phyloP scores from a whole-genome alignment of 495 filamentous ascomycete species.

The Talaromyces wortmannii region DNA sequence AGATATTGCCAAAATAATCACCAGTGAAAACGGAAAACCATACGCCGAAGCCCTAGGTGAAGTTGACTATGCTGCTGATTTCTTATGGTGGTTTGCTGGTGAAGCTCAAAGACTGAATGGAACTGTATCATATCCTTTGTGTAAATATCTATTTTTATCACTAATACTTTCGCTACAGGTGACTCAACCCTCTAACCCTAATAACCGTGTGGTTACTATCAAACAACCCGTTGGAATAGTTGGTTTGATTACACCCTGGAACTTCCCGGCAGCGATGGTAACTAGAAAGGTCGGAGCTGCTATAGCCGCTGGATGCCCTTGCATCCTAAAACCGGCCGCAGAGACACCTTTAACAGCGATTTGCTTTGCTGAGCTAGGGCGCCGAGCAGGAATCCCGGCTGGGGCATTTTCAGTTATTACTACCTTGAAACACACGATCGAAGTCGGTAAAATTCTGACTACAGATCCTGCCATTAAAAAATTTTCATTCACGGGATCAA shows the following conservation, averaged over 20 bases:
- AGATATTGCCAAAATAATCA: conserved; percentile 85
- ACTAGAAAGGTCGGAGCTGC: conserved; percentile 84
- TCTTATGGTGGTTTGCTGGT: conserved; percentile 11
- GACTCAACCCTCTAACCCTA: too few relatives aligned
- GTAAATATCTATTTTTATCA: not conserved
- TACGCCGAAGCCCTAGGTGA: conserved; percentile 64
- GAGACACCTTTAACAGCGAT: conserved; percentile 84
- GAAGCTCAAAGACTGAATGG: not conserved
- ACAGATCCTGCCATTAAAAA: conserved; percentile 67
- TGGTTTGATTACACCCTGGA: conserved; percentile 94
- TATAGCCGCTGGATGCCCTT: conserved; percentile 76
- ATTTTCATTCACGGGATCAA: conserved; percentile 86
- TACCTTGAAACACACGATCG: conserved; percentile 61
- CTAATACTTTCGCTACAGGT: too few relatives aligned
- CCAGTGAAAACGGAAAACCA: conserved; percentile 75
- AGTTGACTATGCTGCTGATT: conserved; percentile 48
- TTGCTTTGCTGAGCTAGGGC: conserved; percentile 74
- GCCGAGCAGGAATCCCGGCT: conserved; percentile 76
- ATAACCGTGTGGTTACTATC: conserved; percentile 70
- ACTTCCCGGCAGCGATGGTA: conserved; percentile 92
- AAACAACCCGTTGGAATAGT: conserved; percentile 91
- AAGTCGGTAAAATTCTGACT: conserved; percentile 67
- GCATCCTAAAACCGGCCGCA: conserved; percentile 75
- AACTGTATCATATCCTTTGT: not conserved
- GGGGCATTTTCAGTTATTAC: conserved; percentile 83